These are phyloP conservation scores for Pochonia chlamydosporia DNA, from an alignment of 2,329 filamentous ascomycete genomes.

Conservation along the genomic window DNA sequence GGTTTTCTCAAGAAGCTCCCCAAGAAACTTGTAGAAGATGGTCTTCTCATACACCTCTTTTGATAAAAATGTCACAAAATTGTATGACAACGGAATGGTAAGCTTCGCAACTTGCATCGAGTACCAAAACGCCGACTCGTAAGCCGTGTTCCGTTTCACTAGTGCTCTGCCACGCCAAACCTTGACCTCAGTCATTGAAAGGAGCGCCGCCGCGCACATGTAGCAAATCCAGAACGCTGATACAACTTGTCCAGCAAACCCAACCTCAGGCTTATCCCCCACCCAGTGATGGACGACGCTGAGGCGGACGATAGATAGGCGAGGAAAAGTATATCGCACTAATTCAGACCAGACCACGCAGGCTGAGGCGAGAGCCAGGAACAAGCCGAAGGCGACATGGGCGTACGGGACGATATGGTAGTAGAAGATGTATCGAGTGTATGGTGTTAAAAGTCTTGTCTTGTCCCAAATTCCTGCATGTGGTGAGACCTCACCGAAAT, in stretches of 20 bases:
- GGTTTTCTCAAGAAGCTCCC: slow-evolving; percentile 75
- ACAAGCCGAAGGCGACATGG: slow-evolving; percentile 56
- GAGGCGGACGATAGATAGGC: slow-evolving; percentile 63
- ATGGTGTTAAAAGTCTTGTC: slow-evolving; percentile 65
- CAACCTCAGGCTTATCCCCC: slow-evolving; percentile 66
- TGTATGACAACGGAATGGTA: slow-evolving; percentile 89
- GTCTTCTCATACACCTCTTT: slow-evolving; percentile 67
- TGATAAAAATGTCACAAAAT: slow-evolving; percentile 88
- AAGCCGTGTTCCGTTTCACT: slow-evolving; percentile 83
- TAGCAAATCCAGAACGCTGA: slow-evolving; percentile 88
- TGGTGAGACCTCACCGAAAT: slow-evolving; percentile 59
- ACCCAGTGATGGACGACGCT: slow-evolving; percentile 71
- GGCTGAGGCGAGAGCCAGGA: slow-evolving; percentile 69
- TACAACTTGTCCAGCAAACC: slow-evolving; percentile 79
- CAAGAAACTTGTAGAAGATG: slow-evolving; percentile 83
- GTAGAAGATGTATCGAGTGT: slow-evolving; percentile 73
- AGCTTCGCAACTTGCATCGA: slow-evolving; percentile 86
- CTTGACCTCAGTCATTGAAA: slow-evolving; percentile 84
- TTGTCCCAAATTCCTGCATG: slow-evolving; percentile 49
- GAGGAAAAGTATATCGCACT: slow-evolving; percentile 73
- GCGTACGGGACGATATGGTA: slow-evolving; percentile 66
- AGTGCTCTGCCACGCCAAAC: slow-evolving; percentile 96
- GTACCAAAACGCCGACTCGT: slow-evolving; percentile 95
- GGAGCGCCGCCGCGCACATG: slow-evolving; percentile 88
- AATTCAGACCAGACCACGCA: slow-evolving; percentile 92